A percentile compares a stretch with the other conserved stretches of the same genome.
Conservation (phyloP, 75 land plant species). For the Sequoiadendron giganteum region DNA sequence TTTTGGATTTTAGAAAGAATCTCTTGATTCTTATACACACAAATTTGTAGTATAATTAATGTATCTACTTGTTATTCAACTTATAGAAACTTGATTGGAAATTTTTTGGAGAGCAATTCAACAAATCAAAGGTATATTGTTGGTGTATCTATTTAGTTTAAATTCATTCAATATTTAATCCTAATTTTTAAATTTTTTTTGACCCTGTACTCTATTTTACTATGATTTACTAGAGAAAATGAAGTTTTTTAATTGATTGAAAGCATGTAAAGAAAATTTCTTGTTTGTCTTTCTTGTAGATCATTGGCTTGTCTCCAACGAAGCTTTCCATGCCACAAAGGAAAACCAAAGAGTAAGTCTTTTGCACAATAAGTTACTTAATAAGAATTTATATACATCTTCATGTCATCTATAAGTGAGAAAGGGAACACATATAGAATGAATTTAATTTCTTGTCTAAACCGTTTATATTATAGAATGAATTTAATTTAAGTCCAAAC, state of each 20-base stretch:
- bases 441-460: too few relatives aligned
- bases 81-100: conserved; percentile 2
- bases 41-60: neutral
- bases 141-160: neutral
- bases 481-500: too few relatives aligned
- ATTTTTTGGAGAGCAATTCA: neutral
- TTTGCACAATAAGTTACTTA: too few relatives aligned
- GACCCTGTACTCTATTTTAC: neutral
- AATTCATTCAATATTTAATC: neutral
- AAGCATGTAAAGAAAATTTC: neutral
- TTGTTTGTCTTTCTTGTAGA: neutral
- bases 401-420: neutral
- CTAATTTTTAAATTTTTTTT: neutral
- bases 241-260: neutral
- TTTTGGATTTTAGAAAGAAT: neutral
- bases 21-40: neutral
- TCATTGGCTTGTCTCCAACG: neutral
- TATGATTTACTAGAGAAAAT: neutral
- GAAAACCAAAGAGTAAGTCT: neutral
- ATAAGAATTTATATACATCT: neutral
- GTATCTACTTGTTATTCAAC: neutral
- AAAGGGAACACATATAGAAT: neutral
- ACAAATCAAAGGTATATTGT: neutral
- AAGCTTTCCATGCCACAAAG: neutral
- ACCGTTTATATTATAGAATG: neutral